phyloP scores from a whole-genome alignment of 2,329 filamentous ascomycete species.

The Aspergillus sp. region DNA sequence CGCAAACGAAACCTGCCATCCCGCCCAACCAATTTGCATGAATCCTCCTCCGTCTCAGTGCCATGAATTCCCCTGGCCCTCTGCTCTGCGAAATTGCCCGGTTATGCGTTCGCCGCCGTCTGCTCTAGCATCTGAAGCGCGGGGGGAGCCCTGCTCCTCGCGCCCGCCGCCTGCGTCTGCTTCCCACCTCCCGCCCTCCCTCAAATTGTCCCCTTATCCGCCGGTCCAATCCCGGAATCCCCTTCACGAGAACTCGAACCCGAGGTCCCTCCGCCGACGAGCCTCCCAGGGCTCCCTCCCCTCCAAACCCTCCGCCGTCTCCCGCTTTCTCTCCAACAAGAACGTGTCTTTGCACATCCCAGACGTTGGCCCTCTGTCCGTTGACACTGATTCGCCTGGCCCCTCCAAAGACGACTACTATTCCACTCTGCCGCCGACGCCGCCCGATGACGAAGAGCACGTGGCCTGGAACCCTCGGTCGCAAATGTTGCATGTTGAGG shows the following conservation, averaged over 20 bases:
- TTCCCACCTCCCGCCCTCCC: slow-evolving; percentile 6
- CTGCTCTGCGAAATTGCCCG: slow-evolving; percentile 15
- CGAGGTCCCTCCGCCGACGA: slow-evolving; percentile 23
- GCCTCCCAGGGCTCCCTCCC: slow-evolving; percentile 29
- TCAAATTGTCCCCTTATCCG: slow-evolving; percentile 12
- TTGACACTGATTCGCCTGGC: slow-evolving; percentile 12
- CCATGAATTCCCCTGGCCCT: slow-evolving; percentile 22
- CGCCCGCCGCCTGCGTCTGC: slow-evolving; percentile 8
- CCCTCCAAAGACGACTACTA: slow-evolving; percentile 21
- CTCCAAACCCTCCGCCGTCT: slow-evolving; percentile 25
- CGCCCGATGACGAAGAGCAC: slow-evolving; percentile 32
- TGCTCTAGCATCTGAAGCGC: slow-evolving; percentile 1
- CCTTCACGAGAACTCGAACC: slow-evolving; percentile 8
- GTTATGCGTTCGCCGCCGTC: slow-evolving; percentile 21
- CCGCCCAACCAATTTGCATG: slow-evolving; percentile 18
- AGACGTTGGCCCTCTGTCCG: slow-evolving; percentile 37
- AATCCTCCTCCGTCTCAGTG: slow-evolving; percentile 20
- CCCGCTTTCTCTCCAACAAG: slow-evolving; percentile 27
- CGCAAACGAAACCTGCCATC: slow-evolving; percentile 2
- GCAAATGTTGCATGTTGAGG: slow-evolving; percentile 22
- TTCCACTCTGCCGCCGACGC: slow-evolving; percentile 30
- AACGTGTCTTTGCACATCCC: slow-evolving; percentile 40
- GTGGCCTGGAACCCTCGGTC: slow-evolving; percentile 28
- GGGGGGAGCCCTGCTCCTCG: slow-evolving; percentile 9
- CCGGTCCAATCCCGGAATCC: slow-evolving; percentile 11